Percentiles rank a stretch among this genome's conserved stretches.
Evolutionary conservation across 352 stramenopile genomes (phyloP).

Genomic region (Pythium chondricola): DNA sequence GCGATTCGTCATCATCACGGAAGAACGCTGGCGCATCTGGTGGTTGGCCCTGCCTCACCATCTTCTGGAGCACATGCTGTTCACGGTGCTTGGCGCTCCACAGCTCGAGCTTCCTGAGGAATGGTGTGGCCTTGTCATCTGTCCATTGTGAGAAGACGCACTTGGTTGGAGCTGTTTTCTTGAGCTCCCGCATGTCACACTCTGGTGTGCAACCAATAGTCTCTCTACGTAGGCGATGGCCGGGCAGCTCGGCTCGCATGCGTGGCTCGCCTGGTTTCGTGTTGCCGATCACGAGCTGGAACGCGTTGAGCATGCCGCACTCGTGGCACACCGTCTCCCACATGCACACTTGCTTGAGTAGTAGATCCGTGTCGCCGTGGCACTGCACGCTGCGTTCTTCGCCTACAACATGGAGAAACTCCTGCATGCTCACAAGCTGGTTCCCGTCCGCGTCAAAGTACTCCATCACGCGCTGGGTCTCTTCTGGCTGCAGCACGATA

Average conservation of each 20-base stretch:
- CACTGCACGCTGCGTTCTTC: conserved; percentile 53
- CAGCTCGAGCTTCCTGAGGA: conserved; percentile 64
- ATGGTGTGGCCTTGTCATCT: conserved; percentile 40
- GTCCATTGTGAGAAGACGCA: conserved; percentile 63
- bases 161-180: conserved; percentile 37
- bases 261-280: conserved; percentile 33
- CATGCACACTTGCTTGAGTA: conserved; percentile 82
- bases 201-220: conserved; percentile 54
- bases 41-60: conserved; percentile 61
- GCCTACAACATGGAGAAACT: conserved; percentile 83
- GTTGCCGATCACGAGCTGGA: conserved; percentile 65
- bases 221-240: conserved; percentile 55
- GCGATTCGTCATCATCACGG: conserved; percentile 34
- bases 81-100: conserved; percentile 68
- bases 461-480: conserved; percentile 75
- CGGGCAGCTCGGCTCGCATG: conserved; percentile 61
- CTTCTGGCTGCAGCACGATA: conserved; percentile 73
- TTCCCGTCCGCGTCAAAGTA: conserved; percentile 83
- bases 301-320: conserved; percentile 88
- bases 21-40: conserved; percentile 53
- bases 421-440: conserved; percentile 54
- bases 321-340: conserved; percentile 90
- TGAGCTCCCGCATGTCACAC: conserved; percentile 61
- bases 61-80: conserved; percentile 55
- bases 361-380: conserved; percentile 66